phyloP scores from a whole-genome alignment of 2,329 filamentous ascomycete species.

The Tricladium varicosporioides region DNA sequence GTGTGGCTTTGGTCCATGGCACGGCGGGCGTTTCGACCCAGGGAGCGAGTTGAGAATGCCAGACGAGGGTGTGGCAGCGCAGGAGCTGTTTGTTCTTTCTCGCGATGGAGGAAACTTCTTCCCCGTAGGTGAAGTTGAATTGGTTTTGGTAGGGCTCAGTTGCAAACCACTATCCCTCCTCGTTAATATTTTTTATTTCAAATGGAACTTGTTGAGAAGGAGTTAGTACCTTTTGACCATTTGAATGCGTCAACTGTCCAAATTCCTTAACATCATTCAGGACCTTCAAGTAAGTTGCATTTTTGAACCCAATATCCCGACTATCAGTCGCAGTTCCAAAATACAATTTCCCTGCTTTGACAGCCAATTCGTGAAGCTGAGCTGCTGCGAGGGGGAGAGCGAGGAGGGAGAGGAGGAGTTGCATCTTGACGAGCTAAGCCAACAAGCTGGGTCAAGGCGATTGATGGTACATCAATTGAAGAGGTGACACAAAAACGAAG shows the following conservation, averaged over 20 bases:
- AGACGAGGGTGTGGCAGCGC: slow-evolving; percentile 61
- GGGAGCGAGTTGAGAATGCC: slow-evolving; percentile 51
- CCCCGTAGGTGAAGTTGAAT: slow-evolving; percentile 58
- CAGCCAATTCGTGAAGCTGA: slow-evolving; percentile 52
- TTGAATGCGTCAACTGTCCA: slow-evolving; percentile 63
- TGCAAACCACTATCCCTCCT: slow-evolving; percentile 49
- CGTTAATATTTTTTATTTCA: slow-evolving; percentile 1
- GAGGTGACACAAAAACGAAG: no score
- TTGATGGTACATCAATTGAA: background rate
- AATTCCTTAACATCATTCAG: slow-evolving; percentile 56
- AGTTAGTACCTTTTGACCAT: slow-evolving; percentile 51
- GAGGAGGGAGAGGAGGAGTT: background rate
- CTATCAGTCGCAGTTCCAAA: slow-evolving; percentile 61
- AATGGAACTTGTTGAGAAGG: background rate
- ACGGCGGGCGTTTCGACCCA: slow-evolving; percentile 40
- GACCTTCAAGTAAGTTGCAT: slow-evolving; percentile 54
- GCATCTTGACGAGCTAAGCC: background rate
- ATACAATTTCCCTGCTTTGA: slow-evolving; percentile 52
- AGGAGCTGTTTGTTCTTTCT: slow-evolving; percentile 49
- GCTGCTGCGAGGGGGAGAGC: slow-evolving; percentile 12
- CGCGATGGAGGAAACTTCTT: slow-evolving; percentile 50
- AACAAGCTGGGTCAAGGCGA: no score
- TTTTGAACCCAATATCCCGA: slow-evolving; percentile 42
- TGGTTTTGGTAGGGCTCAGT: slow-evolving; percentile 54
- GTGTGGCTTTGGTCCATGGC: slow-evolving; percentile 55